Evolutionary conservation across 208 protist genomes (phyloP), one percentile per base, ranked within the genome.

Genomic region (Porcisia hertigi): DNA sequence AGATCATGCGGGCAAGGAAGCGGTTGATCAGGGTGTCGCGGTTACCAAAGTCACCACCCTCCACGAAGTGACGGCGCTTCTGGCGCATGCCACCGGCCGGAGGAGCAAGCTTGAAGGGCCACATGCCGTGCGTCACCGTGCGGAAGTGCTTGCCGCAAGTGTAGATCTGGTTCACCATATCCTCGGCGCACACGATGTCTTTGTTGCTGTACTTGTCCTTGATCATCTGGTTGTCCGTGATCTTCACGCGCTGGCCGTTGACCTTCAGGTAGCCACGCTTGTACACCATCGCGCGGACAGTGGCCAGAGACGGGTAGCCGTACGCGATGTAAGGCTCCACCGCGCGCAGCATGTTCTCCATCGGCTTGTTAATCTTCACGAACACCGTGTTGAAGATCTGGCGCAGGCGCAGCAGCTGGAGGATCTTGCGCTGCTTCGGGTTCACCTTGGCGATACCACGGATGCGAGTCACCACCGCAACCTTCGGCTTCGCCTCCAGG

Each of bases 321-420:
- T 99, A 99, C 64, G 99, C 97, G 76, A 99, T 94, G 97, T 99
- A 99, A 71, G 98, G 98, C 91, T 99, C 98, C 69, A 99, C 98
- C 14, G 98, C 80, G 75, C 94, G 94, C 52, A 99, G 95, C 99
- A 99, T 99, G 85, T 99, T 99, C 81, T 99, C 88, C 53, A 99
- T 99, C 59, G 99, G 98, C 91, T 99, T 99, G 98, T 99, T 99
- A 43, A 99, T 69, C 77, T 96, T 96, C 79, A 99, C 91, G 84
- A 99, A 99, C 63, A 99, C 98, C 69, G 93, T 99, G 91, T 99
- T 99, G 97, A 99, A 95, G 94, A 99, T 99, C 94, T 99, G 98
- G 72, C 96, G 89, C 36, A 99, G 97, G 84, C 99, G 97, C 75
- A 99, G 90, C 18, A 99, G 94, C 90, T 99, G 95, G 11, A 99